These are phyloP conservation scores for Venustampulla echinocandica DNA, from an alignment of 495 filamentous ascomycete genomes.

Conservation along the genomic window DNA sequence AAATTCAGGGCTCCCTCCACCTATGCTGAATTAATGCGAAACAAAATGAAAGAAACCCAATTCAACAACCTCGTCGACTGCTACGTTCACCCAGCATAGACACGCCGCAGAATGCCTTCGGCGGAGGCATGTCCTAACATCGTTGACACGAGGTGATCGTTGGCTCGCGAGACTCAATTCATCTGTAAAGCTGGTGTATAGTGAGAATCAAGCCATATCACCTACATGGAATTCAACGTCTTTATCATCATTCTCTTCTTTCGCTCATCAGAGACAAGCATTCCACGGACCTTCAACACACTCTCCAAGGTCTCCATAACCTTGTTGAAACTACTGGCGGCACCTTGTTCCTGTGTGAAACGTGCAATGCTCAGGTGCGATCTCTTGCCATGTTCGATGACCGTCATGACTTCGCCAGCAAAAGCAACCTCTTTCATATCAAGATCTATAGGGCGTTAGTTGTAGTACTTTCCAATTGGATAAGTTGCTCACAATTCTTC, in stretches of 20 bases:
- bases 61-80: neutral
- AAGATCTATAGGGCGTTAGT: slow-evolving; percentile 42
- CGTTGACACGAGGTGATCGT: too few species aligned
- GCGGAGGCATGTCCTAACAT: too few species aligned
- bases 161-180: too few species aligned
- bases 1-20: neutral
- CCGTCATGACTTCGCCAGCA: slow-evolving; percentile 72
- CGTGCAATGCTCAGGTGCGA: slow-evolving; percentile 63
- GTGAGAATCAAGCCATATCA: too few species aligned
- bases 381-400: slow-evolving; percentile 69
- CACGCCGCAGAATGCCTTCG: neutral
- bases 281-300: slow-evolving; percentile 46
- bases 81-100: neutral
- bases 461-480: neutral
- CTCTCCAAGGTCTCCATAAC: slow-evolving; percentile 66
- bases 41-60: neutral
- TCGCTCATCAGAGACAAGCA: slow-evolving; percentile 63
- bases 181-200: too few species aligned
- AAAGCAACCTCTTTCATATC: slow-evolving; percentile 70
- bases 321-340: slow-evolving; percentile 73
- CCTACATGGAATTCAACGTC: slow-evolving; percentile 34
- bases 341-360: slow-evolving; percentile 81
- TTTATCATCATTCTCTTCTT: slow-evolving; percentile 61
- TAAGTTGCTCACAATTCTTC: slow-evolving; percentile 59
- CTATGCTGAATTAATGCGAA: neutral